Percentiles rank a stretch among this genome's conserved stretches.
Evolutionary conservation across 1,139 yeast genomes (phyloP).

Genomic region (Pichia sp.): DNA sequence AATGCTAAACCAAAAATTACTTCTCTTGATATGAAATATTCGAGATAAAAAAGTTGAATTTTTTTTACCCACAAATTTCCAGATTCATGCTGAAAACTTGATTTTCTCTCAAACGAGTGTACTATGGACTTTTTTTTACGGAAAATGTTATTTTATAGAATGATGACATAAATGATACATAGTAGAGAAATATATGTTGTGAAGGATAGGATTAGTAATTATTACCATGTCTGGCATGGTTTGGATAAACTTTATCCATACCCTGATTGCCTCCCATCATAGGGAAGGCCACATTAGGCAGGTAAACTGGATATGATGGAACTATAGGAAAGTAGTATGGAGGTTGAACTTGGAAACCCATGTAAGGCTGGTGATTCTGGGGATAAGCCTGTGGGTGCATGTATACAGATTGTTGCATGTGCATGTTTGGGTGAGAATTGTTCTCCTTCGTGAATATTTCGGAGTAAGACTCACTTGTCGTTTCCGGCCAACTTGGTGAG

Average conservation of each 20-base stretch:
- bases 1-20: no score
- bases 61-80: background rate
- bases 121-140: conserved; percentile 1
- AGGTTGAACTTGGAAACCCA: conserved; percentile 4
- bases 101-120: no score
- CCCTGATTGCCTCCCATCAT: conserved; percentile 17
- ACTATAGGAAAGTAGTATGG: conserved; percentile 1
- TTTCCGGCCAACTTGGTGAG: conserved; percentile 76
- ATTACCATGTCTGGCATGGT: conserved; percentile 9
- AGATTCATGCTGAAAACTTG: no score
- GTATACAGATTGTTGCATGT: conserved; percentile 20
- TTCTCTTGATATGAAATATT: no score
- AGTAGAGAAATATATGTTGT: background rate
- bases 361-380: conserved; percentile 4
- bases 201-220: background rate
- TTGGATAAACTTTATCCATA: conserved; percentile 10
- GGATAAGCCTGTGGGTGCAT: conserved; percentile 4
- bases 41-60: background rate
- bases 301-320: conserved; percentile 8
- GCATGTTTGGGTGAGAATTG: conserved; percentile 21
- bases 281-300: conserved; percentile 21
- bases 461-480: conserved; percentile 51
- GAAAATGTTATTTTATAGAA: background rate
- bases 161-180: background rate
- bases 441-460: conserved; percentile 39